A percentile compares a stretch with the other conserved stretches of the same genome.
phyloP scores from a whole-genome alignment of 805 yeast species.

The Ogataea haglerorum region DNA sequence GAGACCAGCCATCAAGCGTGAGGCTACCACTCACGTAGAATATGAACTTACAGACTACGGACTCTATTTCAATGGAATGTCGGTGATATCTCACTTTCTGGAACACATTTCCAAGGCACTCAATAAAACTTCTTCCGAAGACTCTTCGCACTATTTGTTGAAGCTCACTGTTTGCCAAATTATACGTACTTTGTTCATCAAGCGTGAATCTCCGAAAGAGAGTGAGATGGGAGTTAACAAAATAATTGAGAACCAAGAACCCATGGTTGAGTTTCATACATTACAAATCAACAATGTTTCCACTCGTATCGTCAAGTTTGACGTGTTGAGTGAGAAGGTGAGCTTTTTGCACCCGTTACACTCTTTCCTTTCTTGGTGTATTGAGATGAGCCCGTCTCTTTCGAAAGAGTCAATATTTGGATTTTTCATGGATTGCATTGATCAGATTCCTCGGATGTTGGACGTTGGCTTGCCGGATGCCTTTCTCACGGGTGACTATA shows the following conservation, averaged over 20 bases:
- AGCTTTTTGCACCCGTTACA: slow-evolving; percentile 82
- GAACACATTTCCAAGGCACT: slow-evolving; percentile 51
- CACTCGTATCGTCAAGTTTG: slow-evolving; percentile 34
- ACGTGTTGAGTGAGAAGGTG: slow-evolving; percentile 46
- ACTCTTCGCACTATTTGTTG: slow-evolving; percentile 9
- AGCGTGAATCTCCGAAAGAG: slow-evolving; percentile 7
- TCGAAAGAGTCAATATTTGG: slow-evolving; percentile 10
- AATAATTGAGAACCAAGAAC: slow-evolving; percentile 26
- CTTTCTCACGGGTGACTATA: slow-evolving; percentile 17
- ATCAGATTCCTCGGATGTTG: slow-evolving; percentile 6
- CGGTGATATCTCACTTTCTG: slow-evolving; percentile 61
- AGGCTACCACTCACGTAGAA: slow-evolving; percentile 78
- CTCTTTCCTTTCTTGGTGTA: slow-evolving; percentile 65
- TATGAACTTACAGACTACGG: slow-evolving; percentile 86
- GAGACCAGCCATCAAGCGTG: slow-evolving; percentile 69
- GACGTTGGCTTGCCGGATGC: not conserved
- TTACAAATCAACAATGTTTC: slow-evolving; percentile 22
- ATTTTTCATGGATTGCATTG: slow-evolving; percentile 12
- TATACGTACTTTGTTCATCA: slow-evolving; percentile 13
- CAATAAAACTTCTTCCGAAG: slow-evolving; percentile 18
- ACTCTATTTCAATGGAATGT: slow-evolving; percentile 62
- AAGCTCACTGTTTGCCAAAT: slow-evolving; percentile 13
- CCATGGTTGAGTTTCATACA: slow-evolving; percentile 17
- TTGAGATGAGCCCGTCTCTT: slow-evolving; percentile 46
- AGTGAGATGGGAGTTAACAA: slow-evolving; percentile 3